phyloP scores from a whole-genome alignment of 305 asterid species.

The Rubia balearica region DNA sequence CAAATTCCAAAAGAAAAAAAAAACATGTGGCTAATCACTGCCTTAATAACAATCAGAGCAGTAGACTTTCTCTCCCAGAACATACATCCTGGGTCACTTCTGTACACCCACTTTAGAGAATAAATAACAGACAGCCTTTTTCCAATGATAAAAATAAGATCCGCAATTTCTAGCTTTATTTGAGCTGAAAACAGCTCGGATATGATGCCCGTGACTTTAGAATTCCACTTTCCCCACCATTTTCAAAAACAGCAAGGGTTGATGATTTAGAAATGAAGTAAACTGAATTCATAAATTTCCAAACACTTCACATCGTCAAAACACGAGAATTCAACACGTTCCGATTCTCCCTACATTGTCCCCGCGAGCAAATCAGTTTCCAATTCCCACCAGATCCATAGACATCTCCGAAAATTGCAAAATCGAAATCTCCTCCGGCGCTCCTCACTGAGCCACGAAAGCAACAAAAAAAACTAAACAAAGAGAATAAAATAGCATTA shows the following conservation, averaged over 20 bases:
- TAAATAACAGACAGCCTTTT: neutral
- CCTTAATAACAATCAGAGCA: neutral
- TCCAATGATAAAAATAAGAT: neutral
- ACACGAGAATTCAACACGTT: neutral
- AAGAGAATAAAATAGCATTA: slow-evolving; percentile 6
- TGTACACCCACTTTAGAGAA: neutral
- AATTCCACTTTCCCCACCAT: neutral
- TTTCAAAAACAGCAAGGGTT: neutral
- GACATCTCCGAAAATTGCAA: neutral
- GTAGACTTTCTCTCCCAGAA: slow-evolving; percentile 2
- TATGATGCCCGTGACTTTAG: neutral
- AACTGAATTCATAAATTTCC: neutral
- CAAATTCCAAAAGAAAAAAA: neutral
- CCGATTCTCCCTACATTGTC: neutral
- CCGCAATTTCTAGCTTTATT: neutral
- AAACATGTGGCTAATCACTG: neutral
- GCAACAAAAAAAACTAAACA: neutral
- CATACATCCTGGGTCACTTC: neutral
- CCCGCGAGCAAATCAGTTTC: neutral
- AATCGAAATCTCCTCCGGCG: neutral
- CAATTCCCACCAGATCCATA: slow-evolving; percentile 13
- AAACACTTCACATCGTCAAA: neutral
- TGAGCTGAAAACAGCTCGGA: neutral
- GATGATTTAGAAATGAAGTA: neutral
- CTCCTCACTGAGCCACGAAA: neutral